Conservation (phyloP, 2,329 filamentous ascomycete genomes). For the Botrytis squamosa region DNA sequence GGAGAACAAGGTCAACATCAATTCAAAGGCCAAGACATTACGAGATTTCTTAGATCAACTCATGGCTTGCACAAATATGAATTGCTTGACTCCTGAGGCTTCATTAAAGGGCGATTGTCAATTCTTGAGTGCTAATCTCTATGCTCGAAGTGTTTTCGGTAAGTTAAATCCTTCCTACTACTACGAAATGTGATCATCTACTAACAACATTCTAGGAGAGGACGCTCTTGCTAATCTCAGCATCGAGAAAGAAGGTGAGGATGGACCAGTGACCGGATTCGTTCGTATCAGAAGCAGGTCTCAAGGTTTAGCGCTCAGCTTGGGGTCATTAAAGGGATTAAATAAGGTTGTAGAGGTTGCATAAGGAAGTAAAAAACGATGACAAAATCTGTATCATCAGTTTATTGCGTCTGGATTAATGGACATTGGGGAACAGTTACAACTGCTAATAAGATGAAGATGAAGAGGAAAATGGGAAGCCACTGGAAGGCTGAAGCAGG, state of each 20-base stretch:
- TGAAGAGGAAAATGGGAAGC: constrained; percentile 21
- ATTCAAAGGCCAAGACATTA: constrained; percentile 89
- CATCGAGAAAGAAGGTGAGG: constrained; percentile 95
- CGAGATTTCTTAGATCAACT: constrained; percentile 90
- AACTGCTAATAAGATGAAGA: constrained; percentile 27
- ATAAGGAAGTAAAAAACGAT: constrained; percentile 27
- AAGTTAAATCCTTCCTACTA: constrained; percentile 47
- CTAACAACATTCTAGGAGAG: constrained; percentile 66
- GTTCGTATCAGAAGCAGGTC: constrained; percentile 96
- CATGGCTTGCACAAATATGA: constrained; percentile 99
- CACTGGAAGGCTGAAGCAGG: constrained; percentile 23
- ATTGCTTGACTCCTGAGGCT: constrained; percentile 91
- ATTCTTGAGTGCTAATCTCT: constrained; percentile 95
- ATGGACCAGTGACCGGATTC: constrained; percentile 94
- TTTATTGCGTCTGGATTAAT: constrained; percentile 16
- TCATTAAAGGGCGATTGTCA: constrained; percentile 97
- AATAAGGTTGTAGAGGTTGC: constrained; percentile 65
- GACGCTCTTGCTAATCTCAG: constrained; percentile 96
- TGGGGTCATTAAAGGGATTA: constrained; percentile 91
- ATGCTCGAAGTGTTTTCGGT: constrained; percentile 97
- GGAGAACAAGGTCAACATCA: constrained; percentile 99
- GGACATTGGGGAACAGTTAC: constrained; percentile 22
- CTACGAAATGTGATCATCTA: background rate
- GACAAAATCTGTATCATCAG: constrained; percentile 15
- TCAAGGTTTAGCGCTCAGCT: constrained; percentile 88